Percentiles rank a stretch among this genome's conserved stretches.
These are phyloP conservation scores for Ehretia macrophylla DNA, from an alignment of 257 asterid species.

Conservation along the genomic window DNA sequence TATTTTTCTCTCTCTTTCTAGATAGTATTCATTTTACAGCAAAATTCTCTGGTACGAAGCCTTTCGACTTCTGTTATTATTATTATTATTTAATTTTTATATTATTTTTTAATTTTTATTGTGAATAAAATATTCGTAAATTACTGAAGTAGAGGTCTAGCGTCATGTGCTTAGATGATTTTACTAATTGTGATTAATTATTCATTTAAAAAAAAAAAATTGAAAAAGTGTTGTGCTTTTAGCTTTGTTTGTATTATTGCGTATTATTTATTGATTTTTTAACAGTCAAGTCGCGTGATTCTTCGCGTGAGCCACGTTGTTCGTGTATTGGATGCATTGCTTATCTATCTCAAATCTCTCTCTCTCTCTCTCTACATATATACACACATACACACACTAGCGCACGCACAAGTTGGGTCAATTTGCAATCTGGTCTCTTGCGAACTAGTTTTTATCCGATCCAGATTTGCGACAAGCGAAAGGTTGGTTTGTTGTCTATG, in stretches of 20 bases:
- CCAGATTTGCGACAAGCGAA: constrained; percentile 30
- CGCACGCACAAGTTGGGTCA: constrained; percentile 6
- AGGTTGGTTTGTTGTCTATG: constrained; percentile 33
- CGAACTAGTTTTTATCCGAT: constrained; percentile 29
- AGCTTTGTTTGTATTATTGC: constrained; percentile 10
- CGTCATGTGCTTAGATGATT: constrained; percentile 54
- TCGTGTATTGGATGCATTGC: too few relatives aligned
- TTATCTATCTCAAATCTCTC: not conserved
- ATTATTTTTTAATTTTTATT: too few relatives aligned
- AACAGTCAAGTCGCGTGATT: constrained; percentile 22
- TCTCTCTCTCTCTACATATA: not conserved
- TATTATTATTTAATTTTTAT: too few relatives aligned
- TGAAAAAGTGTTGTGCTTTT: not conserved
- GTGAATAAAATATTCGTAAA: constrained; percentile 27
- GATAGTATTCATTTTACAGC: not conserved
- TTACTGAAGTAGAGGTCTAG: constrained; percentile 9
- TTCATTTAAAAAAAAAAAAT: not conserved
- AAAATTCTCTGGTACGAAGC: not conserved
- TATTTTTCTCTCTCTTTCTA: not conserved
- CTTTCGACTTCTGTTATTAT: not conserved
- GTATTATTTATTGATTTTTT: constrained; percentile 22
- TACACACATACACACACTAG: not conserved
- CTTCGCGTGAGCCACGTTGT: constrained; percentile 50
- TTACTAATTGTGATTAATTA: constrained; percentile 1
- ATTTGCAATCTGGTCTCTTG: constrained; percentile 27